phyloP scores from a whole-genome alignment of 768 basidiomycete species.

The Naganishia vishniacii region DNA sequence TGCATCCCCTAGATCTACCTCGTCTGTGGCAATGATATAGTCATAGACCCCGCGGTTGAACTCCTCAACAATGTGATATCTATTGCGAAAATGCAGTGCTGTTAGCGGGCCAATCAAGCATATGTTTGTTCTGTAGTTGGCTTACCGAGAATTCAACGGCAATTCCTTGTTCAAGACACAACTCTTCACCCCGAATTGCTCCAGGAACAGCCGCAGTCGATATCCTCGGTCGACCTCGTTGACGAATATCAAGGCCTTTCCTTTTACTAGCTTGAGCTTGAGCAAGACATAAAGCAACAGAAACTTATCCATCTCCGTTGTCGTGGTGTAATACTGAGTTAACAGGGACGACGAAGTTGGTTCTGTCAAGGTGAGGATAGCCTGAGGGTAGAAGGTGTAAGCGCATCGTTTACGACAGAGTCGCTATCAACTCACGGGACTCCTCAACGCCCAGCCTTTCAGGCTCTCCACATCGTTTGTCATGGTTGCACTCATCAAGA shows the following conservation, averaged over 20 bases:
- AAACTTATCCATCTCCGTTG: slow-evolving; percentile 94
- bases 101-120: slow-evolving; percentile 13
- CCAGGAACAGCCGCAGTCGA: slow-evolving; percentile 92
- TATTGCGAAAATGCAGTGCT: slow-evolving; percentile 44
- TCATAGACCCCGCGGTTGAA: slow-evolving; percentile 98
- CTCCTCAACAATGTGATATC: slow-evolving; percentile 95
- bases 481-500: slow-evolving; percentile 96
- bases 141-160: slow-evolving; percentile 81
- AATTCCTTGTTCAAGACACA: slow-evolving; percentile 95
- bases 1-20: slow-evolving; percentile 58
- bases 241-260: slow-evolving; percentile 94
- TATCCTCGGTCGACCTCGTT: slow-evolving; percentile 93
- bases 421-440: slow-evolving; percentile 61
- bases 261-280: slow-evolving; percentile 89
- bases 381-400: slow-evolving; percentile 52
- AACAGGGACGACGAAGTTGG: slow-evolving; percentile 75
- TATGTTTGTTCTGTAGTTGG: not conserved
- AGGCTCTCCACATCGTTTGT: slow-evolving; percentile 88
- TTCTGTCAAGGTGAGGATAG: slow-evolving; percentile 79
- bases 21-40: slow-evolving; percentile 97
- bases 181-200: slow-evolving; percentile 92
- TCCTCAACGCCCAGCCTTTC: slow-evolving; percentile 78
- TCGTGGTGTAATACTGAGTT: slow-evolving; percentile 73
- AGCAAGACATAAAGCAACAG: slow-evolving; percentile 91
- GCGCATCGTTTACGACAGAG: not conserved